phyloP scores from a whole-genome alignment of 441 rosid genomes.

The Codiaeum variegatum region DNA sequence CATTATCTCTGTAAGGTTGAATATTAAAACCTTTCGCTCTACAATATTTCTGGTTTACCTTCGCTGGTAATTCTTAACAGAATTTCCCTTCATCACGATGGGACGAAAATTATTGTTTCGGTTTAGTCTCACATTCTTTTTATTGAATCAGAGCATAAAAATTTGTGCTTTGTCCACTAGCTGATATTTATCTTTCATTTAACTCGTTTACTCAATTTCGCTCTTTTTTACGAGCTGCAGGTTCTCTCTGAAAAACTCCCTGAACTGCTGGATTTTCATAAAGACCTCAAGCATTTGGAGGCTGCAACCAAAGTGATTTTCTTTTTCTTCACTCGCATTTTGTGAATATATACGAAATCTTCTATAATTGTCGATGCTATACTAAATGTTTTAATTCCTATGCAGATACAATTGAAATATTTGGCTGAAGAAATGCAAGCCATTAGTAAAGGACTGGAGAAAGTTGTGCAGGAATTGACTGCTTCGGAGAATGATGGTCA shows the following conservation, averaged over 20 bases:
- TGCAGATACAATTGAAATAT: conserved; percentile 84
- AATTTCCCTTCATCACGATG: background rate
- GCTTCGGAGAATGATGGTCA: conserved; percentile 86
- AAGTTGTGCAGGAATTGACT: conserved; percentile 83
- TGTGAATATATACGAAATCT: background rate
- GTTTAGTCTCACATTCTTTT: background rate
- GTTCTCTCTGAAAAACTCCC: conserved; percentile 79
- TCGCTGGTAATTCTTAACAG: background rate
- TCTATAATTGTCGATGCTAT: background rate
- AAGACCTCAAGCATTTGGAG: conserved; percentile 63
- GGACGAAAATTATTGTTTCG: background rate
- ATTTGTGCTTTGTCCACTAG: background rate
- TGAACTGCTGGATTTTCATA: conserved; percentile 67
- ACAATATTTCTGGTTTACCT: background rate
- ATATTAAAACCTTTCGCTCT: conserved; percentile 8
- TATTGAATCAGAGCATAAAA: background rate
- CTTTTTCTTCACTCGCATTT: conserved; percentile 11
- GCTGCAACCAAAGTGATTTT: conserved; percentile 63
- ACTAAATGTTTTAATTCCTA: conserved; percentile 5
- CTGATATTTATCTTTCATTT: background rate
- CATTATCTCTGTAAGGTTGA: conserved; percentile 97
- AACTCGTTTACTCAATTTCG: background rate
- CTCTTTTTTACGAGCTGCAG: conserved; percentile 27
- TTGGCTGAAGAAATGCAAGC: conserved; percentile 98
- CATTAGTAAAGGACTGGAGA: conserved; percentile 82